Base-by-base conservation (phyloP, 2,329 filamentous ascomycete genomes). In the Alternaria gaisen region DNA sequence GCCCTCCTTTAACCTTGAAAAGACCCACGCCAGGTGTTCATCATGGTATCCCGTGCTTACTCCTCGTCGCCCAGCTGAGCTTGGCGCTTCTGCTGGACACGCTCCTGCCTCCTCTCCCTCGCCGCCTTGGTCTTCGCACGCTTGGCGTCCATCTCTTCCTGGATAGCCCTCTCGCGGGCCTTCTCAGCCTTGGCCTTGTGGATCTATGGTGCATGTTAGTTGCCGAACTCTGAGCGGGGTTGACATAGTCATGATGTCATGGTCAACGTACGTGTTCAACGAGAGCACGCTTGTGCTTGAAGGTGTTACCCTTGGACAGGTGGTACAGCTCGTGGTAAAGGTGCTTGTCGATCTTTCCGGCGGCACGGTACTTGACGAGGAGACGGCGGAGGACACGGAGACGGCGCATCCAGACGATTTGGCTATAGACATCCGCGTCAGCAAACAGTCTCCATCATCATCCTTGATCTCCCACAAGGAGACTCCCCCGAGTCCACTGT, bases 261-360 rank as follows among this genome's bases (percentile, higher is more conserved):
- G 64, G 60, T 59, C 58, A 56, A 93, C 95, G 81, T 96, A 99
- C 95, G 88, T 99, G 95, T 90, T 99, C 95, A 83, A 99, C 93
- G 79, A 99, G 91, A 81, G 94, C 95, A 86, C 95, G 91, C 94
- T 98, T 99, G 93, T 99, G 95, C 94, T 99, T 99, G 92, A 99
- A 99, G 84, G 95, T 94, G 91, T 99, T 99, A 96, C 95, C 96
- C 94, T 99, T 99, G 91, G 92, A 95, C 83, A 97, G 88, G 86
- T 97, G 95, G 90, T 99, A 99, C 76, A 99, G 93, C 88, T 98
- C 94, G 90, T 99, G 95, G 90, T 99, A 99, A 68, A 99, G 93
- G 89, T 99, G 95, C 91, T 99, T 99, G 88, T 99, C 95, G 83
- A 99, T 99, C 92, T 99, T 99, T 85, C 96, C 96, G 80, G 91